Base-by-base conservation (phyloP, 345 rosid species). In the Cochlearia excelsa region DNA sequence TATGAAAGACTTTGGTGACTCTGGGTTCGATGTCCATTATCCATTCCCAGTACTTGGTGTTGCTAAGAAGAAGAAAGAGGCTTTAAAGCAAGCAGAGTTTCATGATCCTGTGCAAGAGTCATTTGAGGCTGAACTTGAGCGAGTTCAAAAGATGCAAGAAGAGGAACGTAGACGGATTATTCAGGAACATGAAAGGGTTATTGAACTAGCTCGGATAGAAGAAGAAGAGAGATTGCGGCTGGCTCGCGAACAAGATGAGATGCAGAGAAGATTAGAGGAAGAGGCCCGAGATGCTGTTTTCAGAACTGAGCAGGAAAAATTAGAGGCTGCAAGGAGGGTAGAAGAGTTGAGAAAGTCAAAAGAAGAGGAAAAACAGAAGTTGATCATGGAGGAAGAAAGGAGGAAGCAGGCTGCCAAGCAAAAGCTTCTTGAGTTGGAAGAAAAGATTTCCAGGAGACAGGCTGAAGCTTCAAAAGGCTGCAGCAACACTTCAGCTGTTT, bases 71-170 rank as follows among this genome's bases (percentile, higher is more conserved):
- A 94, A 81, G 83, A 90, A 87, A 72, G 95, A 87, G 51, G 70
- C 74, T 46, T 50, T 72, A 42, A 88, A 84, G 65, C 92, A 81
- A 70, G 63, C 84, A 10, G 87, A 90, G 79, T 85, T 90, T 70
- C 89, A 81, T 70, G 99, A 94, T 31, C 97, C 99, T 73, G 88
- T 81, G 10, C 79, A 97, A 62, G 99, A 90, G 54, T 90, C 97
- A 53, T 94, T 94, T 75, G 99, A 94, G 80, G 99, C 97, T 71
- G 99, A 94, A 73, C 96, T 94, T 58, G 88, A 94, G 79, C 84
- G 91, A 69, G 96, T 94, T 63, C 97, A 94, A 74, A 94, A 84
- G 76, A 72, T 90, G 86, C 97, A 94, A 72, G 99, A 94, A 74
- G 87, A 81, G 71, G 97, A 87, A 74, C 77, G 95, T 28, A 82